phyloP scores from a whole-genome alignment of 257 asterid species.

The Solanum tacnaense region DNA sequence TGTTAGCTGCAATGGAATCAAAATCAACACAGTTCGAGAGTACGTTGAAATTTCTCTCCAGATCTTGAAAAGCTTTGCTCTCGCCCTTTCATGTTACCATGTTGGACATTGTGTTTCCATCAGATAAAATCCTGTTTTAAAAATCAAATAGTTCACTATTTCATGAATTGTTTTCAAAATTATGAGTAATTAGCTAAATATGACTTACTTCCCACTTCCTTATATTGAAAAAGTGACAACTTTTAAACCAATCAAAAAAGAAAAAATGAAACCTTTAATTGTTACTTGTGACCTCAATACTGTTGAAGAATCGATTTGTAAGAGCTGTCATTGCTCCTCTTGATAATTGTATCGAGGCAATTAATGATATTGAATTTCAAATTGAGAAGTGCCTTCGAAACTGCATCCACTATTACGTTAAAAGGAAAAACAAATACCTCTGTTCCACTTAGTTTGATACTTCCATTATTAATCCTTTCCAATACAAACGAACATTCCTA shows the following conservation, averaged over 20 bases:
- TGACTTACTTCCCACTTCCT: background rate
- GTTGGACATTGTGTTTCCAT: background rate
- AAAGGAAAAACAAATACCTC: background rate
- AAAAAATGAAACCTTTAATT: background rate
- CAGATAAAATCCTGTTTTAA: background rate
- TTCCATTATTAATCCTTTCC: background rate
- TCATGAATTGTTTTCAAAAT: background rate
- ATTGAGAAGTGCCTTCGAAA: background rate
- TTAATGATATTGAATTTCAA: background rate
- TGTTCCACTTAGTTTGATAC: background rate
- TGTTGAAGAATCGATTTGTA: background rate
- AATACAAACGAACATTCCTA: background rate
- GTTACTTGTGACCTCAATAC: background rate
- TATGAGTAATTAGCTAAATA: background rate
- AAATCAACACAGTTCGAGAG: conserved; percentile 77
- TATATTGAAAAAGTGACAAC: background rate
- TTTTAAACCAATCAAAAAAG: background rate
- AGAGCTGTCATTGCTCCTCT: background rate
- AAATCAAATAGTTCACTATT: background rate
- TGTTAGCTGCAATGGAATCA: conserved; percentile 86
- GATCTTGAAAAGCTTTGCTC: background rate
- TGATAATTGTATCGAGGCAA: background rate
- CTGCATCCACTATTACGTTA: background rate
- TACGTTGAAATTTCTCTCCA: conserved; percentile 29
- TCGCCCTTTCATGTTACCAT: background rate